phyloP scores from a whole-genome alignment of 371 early-diverging fungal genomes.

The Mortierella sp. region DNA sequence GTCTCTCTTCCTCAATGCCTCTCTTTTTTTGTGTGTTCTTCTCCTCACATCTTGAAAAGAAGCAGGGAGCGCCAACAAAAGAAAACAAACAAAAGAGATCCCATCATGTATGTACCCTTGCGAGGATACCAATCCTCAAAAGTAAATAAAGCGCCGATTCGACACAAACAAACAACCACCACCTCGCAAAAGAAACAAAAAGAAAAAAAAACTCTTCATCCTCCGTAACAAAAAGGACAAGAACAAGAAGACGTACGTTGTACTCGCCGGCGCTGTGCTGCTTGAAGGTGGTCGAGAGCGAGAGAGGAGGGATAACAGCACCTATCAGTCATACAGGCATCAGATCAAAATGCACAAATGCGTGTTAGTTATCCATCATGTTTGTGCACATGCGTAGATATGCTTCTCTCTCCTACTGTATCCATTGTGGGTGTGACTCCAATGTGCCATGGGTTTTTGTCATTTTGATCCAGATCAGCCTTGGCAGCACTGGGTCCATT shows the following conservation, averaged over 20 bases:
- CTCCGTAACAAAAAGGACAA: neutral
- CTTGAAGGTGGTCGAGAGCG: constrained; percentile 96
- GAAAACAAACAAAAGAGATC: too few relatives aligned
- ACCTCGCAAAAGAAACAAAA: neutral
- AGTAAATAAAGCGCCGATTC: constrained; percentile 15
- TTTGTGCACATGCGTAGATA: too few relatives aligned
- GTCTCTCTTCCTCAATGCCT: neutral
- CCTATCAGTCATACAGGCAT: constrained; percentile 33
- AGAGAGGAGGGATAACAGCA: constrained; percentile 96
- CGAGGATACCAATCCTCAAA: neutral
- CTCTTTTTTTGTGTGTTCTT: neutral
- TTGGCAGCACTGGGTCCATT: too few relatives aligned
- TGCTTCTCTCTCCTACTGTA: too few relatives aligned
- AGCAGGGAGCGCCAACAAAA: too few relatives aligned
- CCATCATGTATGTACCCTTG: neutral
- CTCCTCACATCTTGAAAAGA: neutral
- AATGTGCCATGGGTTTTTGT: neutral
- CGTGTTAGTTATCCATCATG: neutral
- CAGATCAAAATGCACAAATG: neutral
- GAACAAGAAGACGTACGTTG: constrained; percentile 70
- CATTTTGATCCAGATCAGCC: neutral
- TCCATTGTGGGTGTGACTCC: neutral
- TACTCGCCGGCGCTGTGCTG: constrained; percentile 93
- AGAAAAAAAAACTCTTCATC: neutral
- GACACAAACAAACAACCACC: neutral